Percentiles rank a stretch among this genome's conserved stretches.
phyloP scores from a whole-genome alignment of 2,329 filamentous ascomycete species.

The Didymella keratinophila region DNA sequence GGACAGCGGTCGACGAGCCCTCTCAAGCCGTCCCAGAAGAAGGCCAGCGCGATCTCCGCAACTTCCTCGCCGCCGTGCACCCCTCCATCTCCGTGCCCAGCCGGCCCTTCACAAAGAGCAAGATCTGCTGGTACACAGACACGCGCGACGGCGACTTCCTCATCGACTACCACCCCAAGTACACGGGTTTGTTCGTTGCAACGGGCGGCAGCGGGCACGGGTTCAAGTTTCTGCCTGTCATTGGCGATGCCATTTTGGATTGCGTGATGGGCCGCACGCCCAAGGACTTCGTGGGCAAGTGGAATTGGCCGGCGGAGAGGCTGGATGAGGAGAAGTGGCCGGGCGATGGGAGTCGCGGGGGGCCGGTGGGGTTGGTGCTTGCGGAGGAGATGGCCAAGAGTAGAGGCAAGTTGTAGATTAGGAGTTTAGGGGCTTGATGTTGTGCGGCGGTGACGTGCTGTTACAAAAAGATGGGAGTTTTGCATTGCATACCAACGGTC shows the following conservation, averaged over 20 bases:
- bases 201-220: conserved; percentile 69
- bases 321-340: conserved; percentile 48
- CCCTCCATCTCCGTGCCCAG: conserved; percentile 43
- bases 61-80: conserved; percentile 42
- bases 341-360: conserved; percentile 51
- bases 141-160: conserved; percentile 64
- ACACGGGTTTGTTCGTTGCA: conserved; percentile 63
- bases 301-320: conserved; percentile 59
- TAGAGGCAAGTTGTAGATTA: conserved; percentile 37
- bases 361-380: conserved; percentile 49
- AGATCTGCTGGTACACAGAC: conserved; percentile 66
- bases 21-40: conserved; percentile 44
- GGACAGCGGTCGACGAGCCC: conserved; percentile 61
- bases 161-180: conserved; percentile 60
- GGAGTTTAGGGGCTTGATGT: background rate
- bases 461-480: background rate
- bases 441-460: background rate
- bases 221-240: conserved; percentile 68
- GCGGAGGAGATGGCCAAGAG: conserved; percentile 53
- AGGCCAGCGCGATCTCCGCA: conserved; percentile 41
- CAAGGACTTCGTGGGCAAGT: conserved; percentile 67
- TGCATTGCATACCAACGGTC: background rate
- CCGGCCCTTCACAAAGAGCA: conserved; percentile 56
- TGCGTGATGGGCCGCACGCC: conserved; percentile 54
- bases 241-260: conserved; percentile 64